Conservation (phyloP, 768 basidiomycete species). For the Tylopilus sp. region DNA sequence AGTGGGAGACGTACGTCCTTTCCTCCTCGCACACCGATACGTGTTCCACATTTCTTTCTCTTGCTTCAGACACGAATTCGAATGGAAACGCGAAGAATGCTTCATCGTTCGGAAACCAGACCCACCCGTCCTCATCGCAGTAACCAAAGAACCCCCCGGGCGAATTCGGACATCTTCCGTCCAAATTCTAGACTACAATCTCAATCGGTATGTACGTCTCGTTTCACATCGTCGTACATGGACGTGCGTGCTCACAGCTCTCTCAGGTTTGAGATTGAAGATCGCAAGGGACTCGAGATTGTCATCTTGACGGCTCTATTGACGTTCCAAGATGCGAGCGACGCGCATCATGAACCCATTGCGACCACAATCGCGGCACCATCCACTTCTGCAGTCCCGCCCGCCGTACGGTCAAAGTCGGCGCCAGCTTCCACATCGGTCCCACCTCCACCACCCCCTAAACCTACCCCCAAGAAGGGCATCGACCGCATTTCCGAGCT, state of each 20-base stretch:
- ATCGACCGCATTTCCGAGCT: slow-evolving; percentile 69
- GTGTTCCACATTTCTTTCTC: background rate
- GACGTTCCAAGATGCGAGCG: slow-evolving; percentile 72
- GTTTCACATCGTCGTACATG: background rate
- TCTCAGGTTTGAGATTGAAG: slow-evolving; percentile 75
- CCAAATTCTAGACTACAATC: slow-evolving; percentile 83
- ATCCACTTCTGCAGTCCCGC: background rate
- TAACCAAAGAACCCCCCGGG: slow-evolving; percentile 73
- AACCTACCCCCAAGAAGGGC: slow-evolving; percentile 61
- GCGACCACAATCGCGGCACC: slow-evolving; percentile 8
- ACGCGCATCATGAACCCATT: slow-evolving; percentile 44
- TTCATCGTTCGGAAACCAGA: slow-evolving; percentile 83
- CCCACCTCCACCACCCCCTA: slow-evolving; percentile 52
- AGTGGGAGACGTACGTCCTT: slow-evolving; percentile 73
- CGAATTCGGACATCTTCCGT: slow-evolving; percentile 60
- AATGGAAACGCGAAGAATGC: slow-evolving; percentile 84
- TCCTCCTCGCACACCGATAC: background rate
- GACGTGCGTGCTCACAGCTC: background rate
- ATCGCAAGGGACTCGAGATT: slow-evolving; percentile 84
- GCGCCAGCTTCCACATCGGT: slow-evolving; percentile 39
- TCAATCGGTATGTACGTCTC: slow-evolving; percentile 53
- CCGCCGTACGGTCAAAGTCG: background rate
- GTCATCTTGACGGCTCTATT: slow-evolving; percentile 72
- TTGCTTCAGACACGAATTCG: slow-evolving; percentile 64
- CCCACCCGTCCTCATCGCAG: slow-evolving; percentile 79